Base-by-base conservation (phyloP, 2,329 filamentous ascomycete species). In the Diaporthe nobilis region DNA sequence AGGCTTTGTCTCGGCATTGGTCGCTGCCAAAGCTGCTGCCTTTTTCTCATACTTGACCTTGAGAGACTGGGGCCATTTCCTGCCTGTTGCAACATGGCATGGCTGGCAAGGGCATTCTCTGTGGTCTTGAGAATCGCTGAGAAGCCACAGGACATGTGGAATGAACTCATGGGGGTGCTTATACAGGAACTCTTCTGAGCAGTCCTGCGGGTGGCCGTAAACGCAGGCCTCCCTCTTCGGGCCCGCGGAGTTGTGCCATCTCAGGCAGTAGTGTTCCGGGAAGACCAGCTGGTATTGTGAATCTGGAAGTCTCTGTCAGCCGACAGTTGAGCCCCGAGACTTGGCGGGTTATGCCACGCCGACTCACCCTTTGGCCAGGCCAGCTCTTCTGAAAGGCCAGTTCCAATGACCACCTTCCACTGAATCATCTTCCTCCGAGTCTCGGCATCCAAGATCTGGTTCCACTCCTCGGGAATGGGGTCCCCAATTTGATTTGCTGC, bases 121-220 rank as follows among this genome's bases (percentile, higher is more conserved):
- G 63, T 87, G 86, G 78, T 88, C 86, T 76, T 81, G 83, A 20
- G 88, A 89, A 22, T 82, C 79, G 42, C 88, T 88, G 10, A 88
- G 81, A 3, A 90, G 85, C 88, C 88, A 90, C 67, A 90, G 83
- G 34, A 89, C 77, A 77, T 90, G 88, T 12, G 88, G 82, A 6
- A 86, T 87, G 75, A 90, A 89, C 77, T 90, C 88, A 74, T 89
- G 87, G 0, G 88, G 88, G 58, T 86, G 88, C 80, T 87, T 88
- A 79, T 87, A 90, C 5, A 89, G 84, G 83, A 78, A 77, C 17
- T 75, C 73, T 31, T 77, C 76, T 3, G 76, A 63, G 57, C 70
- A 75, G 49, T 72, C 73, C 47, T 65, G 60, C 4, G 73, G 70
- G 25, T 77, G 73, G 17, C 76, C 76, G n/a, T 71, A 77, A 42